Evolutionary conservation across 441 rosid species (phyloP).

Genomic region (Pelargonium australe): DNA sequence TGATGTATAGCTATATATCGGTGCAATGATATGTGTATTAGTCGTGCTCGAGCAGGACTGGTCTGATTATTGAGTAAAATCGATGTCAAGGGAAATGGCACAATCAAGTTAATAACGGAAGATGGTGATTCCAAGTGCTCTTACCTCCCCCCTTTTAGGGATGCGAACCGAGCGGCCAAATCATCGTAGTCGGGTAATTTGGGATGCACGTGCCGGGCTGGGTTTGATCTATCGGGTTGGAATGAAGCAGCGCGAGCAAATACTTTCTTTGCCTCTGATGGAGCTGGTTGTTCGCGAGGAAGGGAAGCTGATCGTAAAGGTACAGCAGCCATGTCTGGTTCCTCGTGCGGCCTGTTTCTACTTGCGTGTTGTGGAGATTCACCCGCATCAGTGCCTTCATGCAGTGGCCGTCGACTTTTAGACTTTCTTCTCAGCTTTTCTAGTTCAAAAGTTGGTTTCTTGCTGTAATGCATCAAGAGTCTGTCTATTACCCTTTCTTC

Average conservation of each 20-base stretch:
- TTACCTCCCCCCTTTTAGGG: constrained; percentile 63
- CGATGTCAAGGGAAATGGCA: neutral
- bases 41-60: neutral
- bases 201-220: constrained; percentile 81
- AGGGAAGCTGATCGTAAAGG: constrained; percentile 63
- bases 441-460: constrained; percentile 51
- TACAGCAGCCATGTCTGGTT: constrained; percentile 28
- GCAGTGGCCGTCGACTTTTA: constrained; percentile 37
- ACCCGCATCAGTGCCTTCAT: constrained; percentile 14
- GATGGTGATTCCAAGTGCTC: neutral
- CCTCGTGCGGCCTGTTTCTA: constrained; percentile 24
- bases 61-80: neutral
- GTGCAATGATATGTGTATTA: constrained; percentile 6
- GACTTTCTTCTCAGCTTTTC: constrained; percentile 38
- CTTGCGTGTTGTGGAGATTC: constrained; percentile 23
- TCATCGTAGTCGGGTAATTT: constrained; percentile 87
- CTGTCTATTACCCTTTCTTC: constrained; percentile 83
- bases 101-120: too few relatives aligned
- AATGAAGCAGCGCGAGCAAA: constrained; percentile 63
- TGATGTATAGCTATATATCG: neutral
- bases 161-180: constrained; percentile 83
- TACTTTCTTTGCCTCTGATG: constrained; percentile 39
- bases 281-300: constrained; percentile 44
- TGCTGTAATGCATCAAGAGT: constrained; percentile 78
- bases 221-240: constrained; percentile 51